A percentile compares a stretch with the other conserved stretches of the same genome.
These are phyloP conservation scores for Neurospora sp. DNA, from an alignment of 495 filamentous ascomycete genomes.

Conservation along the genomic window DNA sequence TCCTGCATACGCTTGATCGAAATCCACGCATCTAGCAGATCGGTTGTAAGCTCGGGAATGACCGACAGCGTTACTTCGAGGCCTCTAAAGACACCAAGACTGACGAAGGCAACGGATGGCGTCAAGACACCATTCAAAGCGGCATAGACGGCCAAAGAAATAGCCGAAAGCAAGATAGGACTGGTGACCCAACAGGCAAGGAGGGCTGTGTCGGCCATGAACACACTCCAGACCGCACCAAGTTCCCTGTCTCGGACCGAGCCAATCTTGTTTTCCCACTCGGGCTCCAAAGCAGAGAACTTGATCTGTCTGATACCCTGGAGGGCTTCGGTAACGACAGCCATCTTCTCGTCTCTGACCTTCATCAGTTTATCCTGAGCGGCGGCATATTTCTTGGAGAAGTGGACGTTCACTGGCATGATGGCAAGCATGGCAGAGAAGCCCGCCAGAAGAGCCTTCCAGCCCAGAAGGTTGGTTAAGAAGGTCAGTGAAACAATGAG, in stretches of 20 bases:
- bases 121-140: conserved; percentile 49
- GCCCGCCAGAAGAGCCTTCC: conserved; percentile 58
- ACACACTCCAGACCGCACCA: conserved; percentile 51
- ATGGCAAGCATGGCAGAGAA: conserved; percentile 53
- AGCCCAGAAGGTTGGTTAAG: conserved; percentile 61
- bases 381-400: conserved; percentile 54
- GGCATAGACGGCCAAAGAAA: conserved; percentile 61
- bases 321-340: conserved; percentile 67
- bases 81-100: conserved; percentile 60
- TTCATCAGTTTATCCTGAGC: conserved; percentile 72
- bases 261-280: conserved; percentile 71
- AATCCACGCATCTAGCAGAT: conserved; percentile 60
- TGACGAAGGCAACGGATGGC: conserved; percentile 73
- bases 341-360: conserved; percentile 66
- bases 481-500: conserved; percentile 57
- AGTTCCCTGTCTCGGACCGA: conserved; percentile 58
- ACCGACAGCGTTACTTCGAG: conserved; percentile 62
- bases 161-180: conserved; percentile 63
- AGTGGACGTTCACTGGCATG: conserved; percentile 59
- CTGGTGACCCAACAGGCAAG: conserved; percentile 63
- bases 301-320: conserved; percentile 84
- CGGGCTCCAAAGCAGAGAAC: conserved; percentile 69
- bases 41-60: conserved; percentile 63
- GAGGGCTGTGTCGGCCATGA: conserved; percentile 47
- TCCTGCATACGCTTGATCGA: conserved; percentile 64